Evolutionary conservation across 2,329 filamentous ascomycete genomes (phyloP).

Genomic region (Cladosporium sp.): DNA sequence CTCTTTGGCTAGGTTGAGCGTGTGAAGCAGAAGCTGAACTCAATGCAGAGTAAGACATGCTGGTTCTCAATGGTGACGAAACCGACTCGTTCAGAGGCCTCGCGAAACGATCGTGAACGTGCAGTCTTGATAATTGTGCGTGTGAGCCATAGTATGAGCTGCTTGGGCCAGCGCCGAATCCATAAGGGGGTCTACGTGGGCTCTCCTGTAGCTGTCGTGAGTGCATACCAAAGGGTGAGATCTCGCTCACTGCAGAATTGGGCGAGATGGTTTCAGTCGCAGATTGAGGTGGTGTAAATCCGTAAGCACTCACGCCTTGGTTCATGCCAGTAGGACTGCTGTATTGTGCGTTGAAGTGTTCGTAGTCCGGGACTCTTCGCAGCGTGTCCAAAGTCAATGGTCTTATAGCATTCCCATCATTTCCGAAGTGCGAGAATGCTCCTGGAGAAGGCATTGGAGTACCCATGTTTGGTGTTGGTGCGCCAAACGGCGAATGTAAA

Average conservation of each 20-base stretch:
- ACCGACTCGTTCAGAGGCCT: constrained; percentile 40
- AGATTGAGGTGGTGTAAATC: constrained; percentile 55
- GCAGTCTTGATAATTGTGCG: constrained; percentile 39
- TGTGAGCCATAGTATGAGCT: constrained; percentile 20
- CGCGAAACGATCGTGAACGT: constrained; percentile 40
- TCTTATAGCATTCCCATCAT: constrained; percentile 58
- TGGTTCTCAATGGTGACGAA: constrained; percentile 42
- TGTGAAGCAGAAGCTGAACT: constrained; percentile 10
- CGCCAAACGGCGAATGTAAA: constrained; percentile 52
- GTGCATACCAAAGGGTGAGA: constrained; percentile 36
- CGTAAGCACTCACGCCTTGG: constrained; percentile 63
- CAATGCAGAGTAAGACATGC: constrained; percentile 40
- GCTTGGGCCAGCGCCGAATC: constrained; percentile 9
- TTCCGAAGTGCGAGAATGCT: constrained; percentile 37
- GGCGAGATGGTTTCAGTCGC: constrained; percentile 46
- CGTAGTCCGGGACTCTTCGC: constrained; percentile 59
- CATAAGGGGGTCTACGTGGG: constrained; percentile 20
- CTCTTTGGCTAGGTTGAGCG: constrained; percentile 19
- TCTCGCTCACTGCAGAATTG: constrained; percentile 37
- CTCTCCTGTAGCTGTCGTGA: constrained; percentile 17
- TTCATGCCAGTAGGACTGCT: constrained; percentile 57
- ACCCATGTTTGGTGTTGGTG: constrained; percentile 39
- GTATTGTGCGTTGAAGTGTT: constrained; percentile 63
- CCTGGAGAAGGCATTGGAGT: constrained; percentile 47
- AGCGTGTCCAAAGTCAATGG: constrained; percentile 66